Conservation (phyloP, 345 rosid species). For the Eucalyptus globulus region DNA sequence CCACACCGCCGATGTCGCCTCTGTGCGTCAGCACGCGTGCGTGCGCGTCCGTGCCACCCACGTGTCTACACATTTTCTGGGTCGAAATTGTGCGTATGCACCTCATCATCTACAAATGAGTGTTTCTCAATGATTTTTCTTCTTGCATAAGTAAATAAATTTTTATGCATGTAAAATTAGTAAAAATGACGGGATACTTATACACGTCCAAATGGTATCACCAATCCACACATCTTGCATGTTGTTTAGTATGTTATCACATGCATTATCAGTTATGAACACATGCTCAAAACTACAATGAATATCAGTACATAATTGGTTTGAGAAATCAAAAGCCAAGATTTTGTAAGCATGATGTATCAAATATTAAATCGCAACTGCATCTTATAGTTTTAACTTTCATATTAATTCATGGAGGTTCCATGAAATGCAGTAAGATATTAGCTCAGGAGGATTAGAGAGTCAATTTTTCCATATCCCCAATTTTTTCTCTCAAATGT, state of each 20-base stretch:
- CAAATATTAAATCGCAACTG: no score
- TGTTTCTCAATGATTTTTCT: background rate
- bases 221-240: background rate
- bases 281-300: background rate
- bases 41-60: no score
- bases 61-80: no score
- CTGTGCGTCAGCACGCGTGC: no score
- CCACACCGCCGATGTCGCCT: no score
- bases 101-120: background rate
- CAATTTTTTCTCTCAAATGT: background rate
- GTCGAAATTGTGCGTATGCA: no score
- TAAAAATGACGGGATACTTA: background rate
- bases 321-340: background rate
- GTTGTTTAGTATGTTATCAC: background rate
- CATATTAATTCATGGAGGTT: no score
- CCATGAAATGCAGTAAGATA: no score
- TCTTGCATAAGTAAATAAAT: background rate
- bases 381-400: background rate
- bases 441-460: no score
- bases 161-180: background rate
- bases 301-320: background rate
- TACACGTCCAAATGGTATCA: background rate
- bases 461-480: background rate
- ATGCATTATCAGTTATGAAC: background rate
- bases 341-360: background rate